Percentiles rank a stretch among this genome's conserved stretches.
phyloP scores from a whole-genome alignment of 2,329 filamentous ascomycete genomes.

The Bertia moriformis region DNA sequence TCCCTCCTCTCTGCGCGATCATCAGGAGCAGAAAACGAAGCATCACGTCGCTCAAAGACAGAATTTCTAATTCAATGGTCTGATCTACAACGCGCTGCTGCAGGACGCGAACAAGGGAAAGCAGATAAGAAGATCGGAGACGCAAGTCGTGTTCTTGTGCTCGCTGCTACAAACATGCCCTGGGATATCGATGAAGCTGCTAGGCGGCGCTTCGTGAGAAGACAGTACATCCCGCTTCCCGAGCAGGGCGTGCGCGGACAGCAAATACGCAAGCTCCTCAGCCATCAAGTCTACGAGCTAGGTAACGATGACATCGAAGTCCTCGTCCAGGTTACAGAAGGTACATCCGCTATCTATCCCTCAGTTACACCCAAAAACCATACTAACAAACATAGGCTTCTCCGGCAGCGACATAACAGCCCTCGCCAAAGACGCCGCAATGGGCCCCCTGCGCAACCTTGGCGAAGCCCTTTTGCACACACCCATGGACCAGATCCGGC shows the following conservation, averaged over 20 bases:
- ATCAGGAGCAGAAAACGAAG: conserved; percentile 78
- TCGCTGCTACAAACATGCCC: conserved; percentile 88
- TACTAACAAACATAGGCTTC: conserved; percentile 48
- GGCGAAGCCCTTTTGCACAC: conserved; percentile 82
- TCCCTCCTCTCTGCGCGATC: conserved; percentile 75
- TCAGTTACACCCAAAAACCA: neutral
- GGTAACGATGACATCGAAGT: conserved; percentile 55
- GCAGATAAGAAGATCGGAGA: conserved; percentile 63
- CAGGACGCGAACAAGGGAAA: conserved; percentile 58
- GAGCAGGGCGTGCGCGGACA: conserved; percentile 67
- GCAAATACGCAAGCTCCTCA: conserved; percentile 66
- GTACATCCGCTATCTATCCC: conserved; percentile 29
- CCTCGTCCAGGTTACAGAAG: conserved; percentile 71
- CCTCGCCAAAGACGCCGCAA: conserved; percentile 90
- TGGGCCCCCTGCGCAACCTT: conserved; percentile 82
- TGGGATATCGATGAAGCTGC: conserved; percentile 98
- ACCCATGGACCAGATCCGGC: conserved; percentile 84
- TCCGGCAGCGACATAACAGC: conserved; percentile 95
- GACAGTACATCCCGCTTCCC: conserved; percentile 90
- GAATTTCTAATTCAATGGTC: conserved; percentile 98
- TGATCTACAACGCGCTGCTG: conserved; percentile 79
- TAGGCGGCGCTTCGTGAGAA: conserved; percentile 72
- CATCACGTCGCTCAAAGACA: conserved; percentile 85
- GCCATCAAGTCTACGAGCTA: conserved; percentile 75
- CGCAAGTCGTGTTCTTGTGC: conserved; percentile 73